Conservation (phyloP, 2,329 filamentous ascomycete genomes). For the Proliferodiscus dingleyae region DNA sequence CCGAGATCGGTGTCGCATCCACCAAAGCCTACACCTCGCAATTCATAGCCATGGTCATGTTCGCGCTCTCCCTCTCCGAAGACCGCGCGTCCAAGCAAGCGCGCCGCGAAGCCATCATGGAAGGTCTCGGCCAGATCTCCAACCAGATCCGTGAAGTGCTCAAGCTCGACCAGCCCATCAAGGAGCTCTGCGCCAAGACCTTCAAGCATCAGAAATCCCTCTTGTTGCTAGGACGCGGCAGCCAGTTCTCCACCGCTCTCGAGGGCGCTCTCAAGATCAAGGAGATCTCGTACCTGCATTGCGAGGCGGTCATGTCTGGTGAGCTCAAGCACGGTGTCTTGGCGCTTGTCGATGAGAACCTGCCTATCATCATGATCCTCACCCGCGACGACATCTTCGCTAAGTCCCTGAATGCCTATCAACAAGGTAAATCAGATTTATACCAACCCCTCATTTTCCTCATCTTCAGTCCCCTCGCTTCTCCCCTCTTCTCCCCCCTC, state of each 20-base stretch:
- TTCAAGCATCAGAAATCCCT: constrained; percentile 98
- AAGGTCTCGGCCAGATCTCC: constrained; percentile 81
- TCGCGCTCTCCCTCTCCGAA: constrained; percentile 91
- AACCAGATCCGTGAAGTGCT: constrained; percentile 89
- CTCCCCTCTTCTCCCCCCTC: constrained; percentile 32
- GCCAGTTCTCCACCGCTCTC: constrained; percentile 93
- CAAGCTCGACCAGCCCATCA: constrained; percentile 88
- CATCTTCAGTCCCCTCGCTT: too few species aligned
- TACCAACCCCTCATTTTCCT: too few species aligned
- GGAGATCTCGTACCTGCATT: constrained; percentile 99
- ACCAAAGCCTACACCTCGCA: constrained; percentile 99
- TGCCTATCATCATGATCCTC: constrained; percentile 99
- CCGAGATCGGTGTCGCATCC: constrained; percentile 97
- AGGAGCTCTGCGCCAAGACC: constrained; percentile 83
- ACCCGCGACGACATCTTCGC: constrained; percentile 94
- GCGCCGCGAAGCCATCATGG: constrained; percentile 92
- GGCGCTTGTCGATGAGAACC: constrained; percentile 94
- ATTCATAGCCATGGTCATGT: constrained; percentile 99
- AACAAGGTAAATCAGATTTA: too few species aligned
- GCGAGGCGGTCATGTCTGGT: constrained; percentile 99
- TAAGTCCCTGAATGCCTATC: constrained; percentile 99
- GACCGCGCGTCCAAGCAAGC: constrained; percentile 92
- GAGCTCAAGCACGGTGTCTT: constrained; percentile 99
- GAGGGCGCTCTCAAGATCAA: constrained; percentile 99
- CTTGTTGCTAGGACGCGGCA: constrained; percentile 86